Evolutionary conservation across 2,329 filamentous ascomycete species (phyloP), one percentile per base, ranked within the genome.

Genomic region (Colletotrichum sojae): DNA sequence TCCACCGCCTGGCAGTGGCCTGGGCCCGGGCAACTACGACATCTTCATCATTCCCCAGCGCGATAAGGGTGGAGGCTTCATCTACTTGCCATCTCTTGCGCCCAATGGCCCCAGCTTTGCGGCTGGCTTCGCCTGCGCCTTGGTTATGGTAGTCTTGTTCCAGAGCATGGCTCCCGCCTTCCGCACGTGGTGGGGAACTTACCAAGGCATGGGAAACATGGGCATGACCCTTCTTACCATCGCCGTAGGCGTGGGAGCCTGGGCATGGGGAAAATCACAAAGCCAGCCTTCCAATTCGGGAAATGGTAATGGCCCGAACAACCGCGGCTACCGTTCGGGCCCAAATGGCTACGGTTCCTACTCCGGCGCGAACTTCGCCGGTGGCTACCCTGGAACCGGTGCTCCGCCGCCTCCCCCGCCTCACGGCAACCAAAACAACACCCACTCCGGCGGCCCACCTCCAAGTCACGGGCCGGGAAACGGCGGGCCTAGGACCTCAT

Each of bases 41-140:
- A 97, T 98, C 78, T 98, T 98, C 83, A 92, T 98, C 78, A 95
- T 98, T 76, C 95, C 95, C 8, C 94, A 95, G 54, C 94, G 97
- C 80, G 95, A 94, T 12, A 88, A 95, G 6, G 95, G 95, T 61
- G 90, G 91, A 0, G 95, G 95, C 40, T 98, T 98, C 80, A 85
- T 98, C 31, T 98, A 98, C 79, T 88, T 98, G n/a, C 95, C 95
- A 0, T 97, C 95, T 0, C 81, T 98, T 71, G 89, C 92, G 76
- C 92, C 94, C 20, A 93, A 96, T 76, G 87, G 92, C 76, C 97
- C 97, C 80, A 97, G 94, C 81, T 98, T 98, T 79, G 87, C 94
- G 22, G 94, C 95, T 4, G 95, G 95, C 31, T 94, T 94, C 74
- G 92, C 90, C 48, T 91, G 89, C 69, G 94, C 94, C 3, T 82